A percentile compares a stretch with the other conserved stretches of the same genome.
phyloP scores from a whole-genome alignment of 140 eudicot species.

The Cichorium intybus region DNA sequence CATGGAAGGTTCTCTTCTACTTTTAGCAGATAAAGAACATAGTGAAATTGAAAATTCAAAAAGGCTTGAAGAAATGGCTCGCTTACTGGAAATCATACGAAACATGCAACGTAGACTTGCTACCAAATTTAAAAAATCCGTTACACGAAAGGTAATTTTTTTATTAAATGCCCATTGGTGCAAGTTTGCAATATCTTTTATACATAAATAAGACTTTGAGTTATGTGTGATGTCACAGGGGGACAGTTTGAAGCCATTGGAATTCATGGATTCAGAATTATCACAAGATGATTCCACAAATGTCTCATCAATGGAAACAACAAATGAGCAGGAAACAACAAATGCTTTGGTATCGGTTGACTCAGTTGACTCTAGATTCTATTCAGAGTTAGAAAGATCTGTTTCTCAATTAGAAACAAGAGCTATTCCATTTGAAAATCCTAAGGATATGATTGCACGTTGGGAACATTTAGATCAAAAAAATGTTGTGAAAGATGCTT shows the following conservation, averaged over 20 bases:
- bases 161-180: background rate
- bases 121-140: constrained; percentile 58
- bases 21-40: constrained; percentile 44
- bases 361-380: constrained; percentile 33
- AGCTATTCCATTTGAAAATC: constrained; percentile 57
- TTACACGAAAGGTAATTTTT: constrained; percentile 60
- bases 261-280: constrained; percentile 31
- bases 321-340: constrained; percentile 44
- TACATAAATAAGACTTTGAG: constrained; percentile 4
- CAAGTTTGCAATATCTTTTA: constrained; percentile 5
- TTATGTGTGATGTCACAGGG: constrained; percentile 39
- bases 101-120: constrained; percentile 65
- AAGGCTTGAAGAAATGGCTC: constrained; percentile 77
- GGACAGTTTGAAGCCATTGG: constrained; percentile 46
- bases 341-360: constrained; percentile 49
- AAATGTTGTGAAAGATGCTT: constrained; percentile 82
- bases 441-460: constrained; percentile 94
- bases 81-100: constrained; percentile 63
- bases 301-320: constrained; percentile 32
- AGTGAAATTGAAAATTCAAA: constrained; percentile 34
- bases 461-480: constrained; percentile 90
- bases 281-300: constrained; percentile 53
- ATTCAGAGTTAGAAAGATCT: constrained; percentile 39
- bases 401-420: constrained; percentile 39
- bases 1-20: constrained; percentile 31